phyloP scores from a whole-genome alignment of 495 filamentous ascomycete species.

The Talaromyces adpressus region DNA sequence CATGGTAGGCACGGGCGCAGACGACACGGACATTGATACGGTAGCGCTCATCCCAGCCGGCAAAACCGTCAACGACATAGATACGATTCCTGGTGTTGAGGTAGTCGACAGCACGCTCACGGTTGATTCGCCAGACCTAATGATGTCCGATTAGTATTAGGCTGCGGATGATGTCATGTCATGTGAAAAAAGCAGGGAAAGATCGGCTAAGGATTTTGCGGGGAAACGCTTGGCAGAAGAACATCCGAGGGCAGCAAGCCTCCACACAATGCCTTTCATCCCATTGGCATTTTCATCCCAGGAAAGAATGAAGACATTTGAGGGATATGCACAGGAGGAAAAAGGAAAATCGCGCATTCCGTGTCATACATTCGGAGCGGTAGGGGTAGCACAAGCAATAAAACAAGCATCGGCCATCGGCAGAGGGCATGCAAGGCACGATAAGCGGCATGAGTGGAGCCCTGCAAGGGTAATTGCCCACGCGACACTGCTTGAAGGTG shows the following conservation, averaged over 20 bases:
- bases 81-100: constrained; percentile 98
- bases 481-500: neutral
- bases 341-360: constrained; percentile 9
- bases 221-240: constrained; percentile 13
- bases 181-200: constrained; percentile 16
- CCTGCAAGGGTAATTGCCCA: constrained; percentile 24
- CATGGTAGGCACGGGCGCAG: constrained; percentile 98
- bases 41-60: constrained; percentile 98
- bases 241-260: neutral
- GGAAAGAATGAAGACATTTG: neutral
- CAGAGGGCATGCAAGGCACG: constrained; percentile 17
- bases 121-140: constrained; percentile 99
- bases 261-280: constrained; percentile 12
- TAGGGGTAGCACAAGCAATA: neutral
- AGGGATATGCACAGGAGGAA: neutral
- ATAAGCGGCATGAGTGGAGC: constrained; percentile 10
- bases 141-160: constrained; percentile 15
- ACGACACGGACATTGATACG: constrained; percentile 95
- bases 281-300: neutral
- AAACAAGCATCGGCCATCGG: constrained; percentile 7
- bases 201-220: constrained; percentile 7
- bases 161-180: constrained; percentile 28
- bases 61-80: constrained; percentile 96
- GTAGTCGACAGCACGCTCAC: constrained; percentile 97
- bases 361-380: neutral